Evolutionary conservation across 495 filamentous ascomycete genomes (phyloP).

Genomic region (Collariella sp.): DNA sequence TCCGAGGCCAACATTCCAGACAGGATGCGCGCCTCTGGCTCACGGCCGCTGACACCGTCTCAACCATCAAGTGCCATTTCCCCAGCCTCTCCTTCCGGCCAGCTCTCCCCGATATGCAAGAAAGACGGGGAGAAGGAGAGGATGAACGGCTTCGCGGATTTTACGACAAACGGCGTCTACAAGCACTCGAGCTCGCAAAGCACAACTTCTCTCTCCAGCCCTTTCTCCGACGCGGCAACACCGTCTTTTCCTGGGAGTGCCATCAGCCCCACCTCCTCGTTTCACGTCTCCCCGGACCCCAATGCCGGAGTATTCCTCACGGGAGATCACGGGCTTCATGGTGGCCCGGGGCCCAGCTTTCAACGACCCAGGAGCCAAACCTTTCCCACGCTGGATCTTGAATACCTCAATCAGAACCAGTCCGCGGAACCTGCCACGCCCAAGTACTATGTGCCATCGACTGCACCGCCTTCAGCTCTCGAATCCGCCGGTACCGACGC

Average conservation of each 20-base stretch:
- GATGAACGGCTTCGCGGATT: constrained; percentile 42
- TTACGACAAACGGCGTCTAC: constrained; percentile 41
- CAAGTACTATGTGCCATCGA: constrained; percentile 52
- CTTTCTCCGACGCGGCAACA: constrained; percentile 52
- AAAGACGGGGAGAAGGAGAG: constrained; percentile 52
- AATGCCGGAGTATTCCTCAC: constrained; percentile 62
- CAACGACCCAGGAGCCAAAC: constrained; percentile 86
- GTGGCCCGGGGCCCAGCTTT: constrained; percentile 41
- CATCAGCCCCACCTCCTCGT: constrained; percentile 77
- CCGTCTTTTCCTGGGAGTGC: constrained; percentile 66
- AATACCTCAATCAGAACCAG: constrained; percentile 58
- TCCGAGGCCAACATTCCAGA: constrained; percentile 57
- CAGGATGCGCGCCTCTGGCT: constrained; percentile 42
- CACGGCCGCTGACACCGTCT: constrained; percentile 45
- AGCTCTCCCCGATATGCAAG: constrained; percentile 55
- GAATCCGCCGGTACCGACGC: constrained; percentile 63
- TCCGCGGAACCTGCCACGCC: constrained; percentile 55
- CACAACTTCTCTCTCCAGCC: constrained; percentile 46
- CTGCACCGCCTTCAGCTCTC: constrained; percentile 52
- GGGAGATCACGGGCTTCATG: constrained; percentile 48
- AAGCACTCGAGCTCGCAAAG: constrained; percentile 49
- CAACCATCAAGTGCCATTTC: constrained; percentile 67
- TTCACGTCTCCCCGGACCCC: constrained; percentile 67
- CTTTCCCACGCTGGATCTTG: constrained; percentile 69
- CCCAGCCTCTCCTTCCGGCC: constrained; percentile 58